Evolutionary conservation across 2,329 filamentous ascomycete genomes (phyloP), one percentile per base, ranked within the genome.

Genomic region (Tolypocladium ovalisporum): DNA sequence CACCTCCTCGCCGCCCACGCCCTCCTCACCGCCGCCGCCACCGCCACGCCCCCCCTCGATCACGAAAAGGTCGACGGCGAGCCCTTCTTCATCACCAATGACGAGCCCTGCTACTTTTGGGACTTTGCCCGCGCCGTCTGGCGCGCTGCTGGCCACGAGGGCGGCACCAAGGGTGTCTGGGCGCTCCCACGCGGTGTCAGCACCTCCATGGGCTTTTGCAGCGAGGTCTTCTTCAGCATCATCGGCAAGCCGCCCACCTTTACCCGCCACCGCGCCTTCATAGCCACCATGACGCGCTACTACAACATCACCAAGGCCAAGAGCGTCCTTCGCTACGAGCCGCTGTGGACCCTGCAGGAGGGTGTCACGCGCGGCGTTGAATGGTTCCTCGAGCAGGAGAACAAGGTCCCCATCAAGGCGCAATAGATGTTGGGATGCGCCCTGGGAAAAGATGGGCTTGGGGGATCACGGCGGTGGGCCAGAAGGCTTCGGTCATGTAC

Each of bases 11-110:
- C 91, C 39, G 84, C 87, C 5, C 80, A 80, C 61, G 87, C 86
- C 57, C 83, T 96, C 47, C 79, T 94, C 52, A 76, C 79, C 56
- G 85, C 83, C 55, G 65, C 69, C 1, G 73, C 78, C 58, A 75
- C 80, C n/a, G 72, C 76, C 56, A 85, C 82, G 24, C 77, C 79
- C 0, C 85, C 85, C n/a, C 79, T 89, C 40, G 84, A 88, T 72
- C 75, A 84, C 72, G 87, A 90, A 75, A 80, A 80, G 59, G 84
- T 92, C 54, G 89, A 92, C 69, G 94, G 93, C 59, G 86, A 97
- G 71, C 86, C 86, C 54, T 93, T 97, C 76, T 85, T 96, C 74
- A 83, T 97, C 67, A 94, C 90, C 58, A 97, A 97, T 71, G 89
- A 91, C 72, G 79, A 84, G 64, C 93, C 93, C 6, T 79, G 95